Percentiles rank a stretch among this genome's conserved stretches.
phyloP scores from a whole-genome alignment of 177 flowering plant species.

The Vitis hybrid region DNA sequence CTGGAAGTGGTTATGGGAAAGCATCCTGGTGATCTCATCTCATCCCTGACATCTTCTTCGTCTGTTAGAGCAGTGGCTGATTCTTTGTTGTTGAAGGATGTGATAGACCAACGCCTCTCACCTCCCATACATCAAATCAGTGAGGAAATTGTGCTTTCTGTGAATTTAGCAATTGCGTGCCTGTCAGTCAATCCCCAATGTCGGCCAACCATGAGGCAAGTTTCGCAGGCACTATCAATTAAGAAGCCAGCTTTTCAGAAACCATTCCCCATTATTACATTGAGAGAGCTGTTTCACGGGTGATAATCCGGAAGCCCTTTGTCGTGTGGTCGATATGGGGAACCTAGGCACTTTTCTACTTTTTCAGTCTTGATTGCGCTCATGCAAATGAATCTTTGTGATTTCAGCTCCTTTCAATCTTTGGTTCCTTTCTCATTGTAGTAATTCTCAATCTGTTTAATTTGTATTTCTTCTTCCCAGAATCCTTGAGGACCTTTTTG shows the following conservation, averaged over 20 bases:
- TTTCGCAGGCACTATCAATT: slow-evolving; percentile 3
- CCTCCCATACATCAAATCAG: background rate
- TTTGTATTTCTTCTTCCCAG: too few relatives aligned
- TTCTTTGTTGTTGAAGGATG: slow-evolving; percentile 6
- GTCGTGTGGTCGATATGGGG: too few relatives aligned
- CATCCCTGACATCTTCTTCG: background rate
- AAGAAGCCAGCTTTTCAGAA: background rate
- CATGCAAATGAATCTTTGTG: too few relatives aligned
- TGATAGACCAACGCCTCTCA: slow-evolving; percentile 15
- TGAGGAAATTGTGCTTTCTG: background rate
- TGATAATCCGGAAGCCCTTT: too few relatives aligned
- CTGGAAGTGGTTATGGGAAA: slow-evolving; percentile 18
- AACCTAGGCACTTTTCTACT: too few relatives aligned
- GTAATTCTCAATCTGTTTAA: too few relatives aligned
- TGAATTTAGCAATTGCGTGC: slow-evolving; percentile 16
- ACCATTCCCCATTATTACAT: too few relatives aligned
- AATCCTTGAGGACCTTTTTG: too few relatives aligned
- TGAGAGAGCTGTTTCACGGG: too few relatives aligned
- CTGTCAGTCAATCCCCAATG: slow-evolving; percentile 5
- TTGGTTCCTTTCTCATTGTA: too few relatives aligned
- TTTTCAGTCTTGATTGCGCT: too few relatives aligned
- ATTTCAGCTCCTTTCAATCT: too few relatives aligned
- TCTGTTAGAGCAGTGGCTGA: background rate
- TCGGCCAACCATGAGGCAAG: slow-evolving; percentile 20
- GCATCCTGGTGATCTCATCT: slow-evolving; percentile 23